A percentile compares a stretch with the other conserved stretches of the same genome.
Conservation (phyloP, 192 early-diverging fungal species). For the Backusella psychrophila region DNA sequence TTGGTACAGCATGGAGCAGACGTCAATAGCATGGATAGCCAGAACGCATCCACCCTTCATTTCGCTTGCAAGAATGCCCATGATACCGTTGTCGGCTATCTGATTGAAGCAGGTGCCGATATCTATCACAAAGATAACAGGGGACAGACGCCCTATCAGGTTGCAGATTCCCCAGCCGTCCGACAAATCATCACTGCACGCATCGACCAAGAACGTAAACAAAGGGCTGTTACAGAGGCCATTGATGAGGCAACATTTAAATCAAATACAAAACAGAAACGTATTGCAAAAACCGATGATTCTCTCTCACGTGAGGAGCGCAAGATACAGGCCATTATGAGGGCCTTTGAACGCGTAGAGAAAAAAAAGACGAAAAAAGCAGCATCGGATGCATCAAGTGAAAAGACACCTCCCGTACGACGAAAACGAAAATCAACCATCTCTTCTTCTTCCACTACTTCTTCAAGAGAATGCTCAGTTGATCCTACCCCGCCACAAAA, state of each 20-base stretch:
- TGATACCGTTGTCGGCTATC: constrained; percentile 38
- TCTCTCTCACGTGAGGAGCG: constrained; percentile 59
- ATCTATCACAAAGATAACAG: constrained; percentile 44
- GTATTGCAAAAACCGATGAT: neutral
- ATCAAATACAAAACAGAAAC: constrained; percentile 12
- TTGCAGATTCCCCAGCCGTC: constrained; percentile 22
- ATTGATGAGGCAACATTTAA: constrained; percentile 29
- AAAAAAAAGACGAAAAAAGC: constrained; percentile 32
- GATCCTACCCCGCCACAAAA: constrained; percentile 9
- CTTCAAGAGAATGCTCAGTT: constrained; percentile 24
- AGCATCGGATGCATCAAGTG: neutral
- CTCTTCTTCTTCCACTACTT: constrained; percentile 4
- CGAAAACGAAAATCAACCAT: constrained; percentile 8
- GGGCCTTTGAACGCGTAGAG: constrained; percentile 60
- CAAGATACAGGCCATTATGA: constrained; percentile 64
- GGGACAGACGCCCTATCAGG: constrained; percentile 56
- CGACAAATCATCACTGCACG: constrained; percentile 16
- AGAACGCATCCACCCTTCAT: constrained; percentile 63
- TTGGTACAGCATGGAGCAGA: constrained; percentile 59
- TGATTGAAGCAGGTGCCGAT: constrained; percentile 51
- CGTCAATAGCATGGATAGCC: constrained; percentile 54
- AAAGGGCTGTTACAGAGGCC: constrained; percentile 22
- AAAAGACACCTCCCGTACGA: neutral
- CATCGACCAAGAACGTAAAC: constrained; percentile 29
- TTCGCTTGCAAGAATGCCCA: constrained; percentile 62